These are phyloP conservation scores for Thozetella sp. DNA, from an alignment of 495 filamentous ascomycete genomes.

Conservation along the genomic window DNA sequence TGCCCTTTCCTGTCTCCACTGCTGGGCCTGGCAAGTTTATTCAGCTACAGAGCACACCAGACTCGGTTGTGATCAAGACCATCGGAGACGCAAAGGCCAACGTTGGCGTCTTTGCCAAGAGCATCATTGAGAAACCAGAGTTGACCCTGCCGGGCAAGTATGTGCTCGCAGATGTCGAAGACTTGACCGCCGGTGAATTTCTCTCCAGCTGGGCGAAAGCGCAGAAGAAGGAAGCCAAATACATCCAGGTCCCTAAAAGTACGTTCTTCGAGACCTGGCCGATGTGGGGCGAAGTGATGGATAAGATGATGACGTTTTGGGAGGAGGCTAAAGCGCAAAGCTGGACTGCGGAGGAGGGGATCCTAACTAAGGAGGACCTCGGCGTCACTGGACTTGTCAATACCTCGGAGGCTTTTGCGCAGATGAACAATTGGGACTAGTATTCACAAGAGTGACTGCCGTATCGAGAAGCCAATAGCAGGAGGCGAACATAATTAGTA, in stretches of 20 bases:
- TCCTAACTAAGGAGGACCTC: conserved; percentile 9
- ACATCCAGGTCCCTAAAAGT: background rate
- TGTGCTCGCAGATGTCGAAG: background rate
- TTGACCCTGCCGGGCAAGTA: background rate
- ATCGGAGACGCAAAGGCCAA: background rate
- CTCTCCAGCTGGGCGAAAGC: background rate
- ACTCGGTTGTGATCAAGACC: background rate
- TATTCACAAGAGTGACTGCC: no score
- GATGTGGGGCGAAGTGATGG: background rate
- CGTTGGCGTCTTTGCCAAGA: background rate
- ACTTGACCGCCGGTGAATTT: background rate
- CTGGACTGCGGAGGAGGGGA: conserved; percentile 8
- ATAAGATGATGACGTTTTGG: conserved; percentile 12
- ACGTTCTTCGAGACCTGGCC: background rate
- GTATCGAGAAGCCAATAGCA: no score
- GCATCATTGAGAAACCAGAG: background rate
- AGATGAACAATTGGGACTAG: background rate
- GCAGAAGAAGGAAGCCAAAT: background rate
- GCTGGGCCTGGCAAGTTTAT: background rate
- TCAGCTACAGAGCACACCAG: background rate
- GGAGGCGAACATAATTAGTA: no score
- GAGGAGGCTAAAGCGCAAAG: conserved; percentile 6
- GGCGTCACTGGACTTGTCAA: conserved; percentile 7
- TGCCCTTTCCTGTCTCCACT: background rate
- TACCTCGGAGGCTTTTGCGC: conserved; percentile 5